phyloP scores from a whole-genome alignment of 352 stramenopile genomes.

The Phytophthora agathidicida region DNA sequence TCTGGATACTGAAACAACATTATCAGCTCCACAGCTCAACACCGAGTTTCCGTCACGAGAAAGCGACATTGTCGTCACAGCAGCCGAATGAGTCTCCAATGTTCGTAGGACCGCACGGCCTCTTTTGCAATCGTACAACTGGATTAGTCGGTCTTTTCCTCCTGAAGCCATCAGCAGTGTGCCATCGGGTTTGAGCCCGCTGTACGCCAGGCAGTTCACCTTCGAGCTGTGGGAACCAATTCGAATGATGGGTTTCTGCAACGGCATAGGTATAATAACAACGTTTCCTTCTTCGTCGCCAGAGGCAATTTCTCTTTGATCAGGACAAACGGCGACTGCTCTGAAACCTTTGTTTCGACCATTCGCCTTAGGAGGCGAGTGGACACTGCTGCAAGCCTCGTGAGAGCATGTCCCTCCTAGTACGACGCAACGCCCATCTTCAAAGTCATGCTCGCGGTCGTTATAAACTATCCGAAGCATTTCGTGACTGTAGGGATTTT shows the following conservation, averaged over 20 bases:
- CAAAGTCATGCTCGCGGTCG: constrained; percentile 48
- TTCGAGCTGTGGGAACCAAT: constrained; percentile 74
- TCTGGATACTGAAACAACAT: constrained; percentile 68
- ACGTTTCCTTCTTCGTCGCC: constrained; percentile 81
- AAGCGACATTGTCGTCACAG: constrained; percentile 73
- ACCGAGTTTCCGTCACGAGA: constrained; percentile 71
- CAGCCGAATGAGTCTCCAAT: constrained; percentile 80
- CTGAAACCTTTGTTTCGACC: constrained; percentile 51
- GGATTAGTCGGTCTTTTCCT: constrained; percentile 79
- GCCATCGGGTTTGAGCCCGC: constrained; percentile 17
- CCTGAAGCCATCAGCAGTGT: constrained; percentile 68
- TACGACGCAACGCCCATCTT: constrained; percentile 44
- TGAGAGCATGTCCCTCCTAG: constrained; percentile 65
- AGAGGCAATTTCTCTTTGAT: constrained; percentile 64
- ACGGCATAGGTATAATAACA: constrained; percentile 49
- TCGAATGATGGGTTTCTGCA: constrained; percentile 34
- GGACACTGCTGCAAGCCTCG: constrained; percentile 45
- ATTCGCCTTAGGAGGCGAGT: constrained; percentile 41
- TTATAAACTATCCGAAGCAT: constrained; percentile 77
- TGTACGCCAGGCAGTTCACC: constrained; percentile 73
- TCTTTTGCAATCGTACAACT: constrained; percentile 75
- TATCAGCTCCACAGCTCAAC: constrained; percentile 73
- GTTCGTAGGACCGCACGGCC: constrained; percentile 44
- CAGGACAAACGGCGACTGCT: constrained; percentile 54
- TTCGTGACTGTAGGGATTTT: constrained; percentile 74